Evolutionary conservation across 306 rosid species (phyloP).

Genomic region (Carpinus fangiana): DNA sequence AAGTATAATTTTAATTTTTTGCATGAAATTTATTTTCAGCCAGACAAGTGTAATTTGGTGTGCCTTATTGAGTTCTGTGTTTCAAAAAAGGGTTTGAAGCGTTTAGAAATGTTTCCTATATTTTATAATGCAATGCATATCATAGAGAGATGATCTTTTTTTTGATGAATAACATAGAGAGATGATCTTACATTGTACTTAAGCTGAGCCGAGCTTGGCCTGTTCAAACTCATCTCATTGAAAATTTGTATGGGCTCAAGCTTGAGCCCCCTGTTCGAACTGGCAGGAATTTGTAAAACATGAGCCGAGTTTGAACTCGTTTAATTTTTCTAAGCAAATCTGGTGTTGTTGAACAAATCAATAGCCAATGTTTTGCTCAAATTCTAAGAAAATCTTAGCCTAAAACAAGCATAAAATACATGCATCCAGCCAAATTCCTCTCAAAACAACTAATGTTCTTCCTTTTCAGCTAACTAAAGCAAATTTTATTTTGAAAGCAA

Average conservation of each 20-base stretch:
- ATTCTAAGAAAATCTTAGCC: not conserved
- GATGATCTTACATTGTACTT: not conserved
- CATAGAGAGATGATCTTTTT: not conserved
- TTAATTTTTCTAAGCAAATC: no score
- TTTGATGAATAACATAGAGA: not conserved
- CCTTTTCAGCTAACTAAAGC: no score
- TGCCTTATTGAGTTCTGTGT: not conserved
- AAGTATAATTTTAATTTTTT: not conserved
- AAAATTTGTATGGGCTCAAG: no score
- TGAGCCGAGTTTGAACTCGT: no score
- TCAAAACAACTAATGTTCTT: no score
- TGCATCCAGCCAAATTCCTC: no score
- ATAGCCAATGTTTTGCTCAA: not conserved
- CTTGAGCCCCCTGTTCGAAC: no score
- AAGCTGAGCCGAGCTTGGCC: no score
- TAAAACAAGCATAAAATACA: not conserved
- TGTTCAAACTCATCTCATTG: no score
- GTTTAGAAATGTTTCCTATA: not conserved
- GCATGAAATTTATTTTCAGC: not conserved
- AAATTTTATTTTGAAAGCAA: no score
- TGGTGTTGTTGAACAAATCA: not conserved
- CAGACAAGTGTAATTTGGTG: not conserved
- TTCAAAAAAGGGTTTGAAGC: not conserved
- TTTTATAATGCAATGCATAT: not conserved
- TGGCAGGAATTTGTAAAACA: no score